phyloP scores from a whole-genome alignment of 2,329 filamentous ascomycete genomes.

The Plectosphaerella cucumerina region DNA sequence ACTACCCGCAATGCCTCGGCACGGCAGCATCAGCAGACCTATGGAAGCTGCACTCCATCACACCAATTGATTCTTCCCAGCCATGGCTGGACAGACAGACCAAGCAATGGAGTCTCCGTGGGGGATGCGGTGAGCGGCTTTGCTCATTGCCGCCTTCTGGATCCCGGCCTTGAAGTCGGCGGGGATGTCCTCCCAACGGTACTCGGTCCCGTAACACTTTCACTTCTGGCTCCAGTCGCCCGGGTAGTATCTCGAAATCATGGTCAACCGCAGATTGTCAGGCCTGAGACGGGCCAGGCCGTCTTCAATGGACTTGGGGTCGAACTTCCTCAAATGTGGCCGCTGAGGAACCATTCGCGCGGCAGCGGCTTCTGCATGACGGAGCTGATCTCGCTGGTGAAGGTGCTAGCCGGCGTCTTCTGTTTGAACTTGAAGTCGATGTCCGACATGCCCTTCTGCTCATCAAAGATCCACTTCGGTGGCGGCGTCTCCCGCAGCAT shows the following conservation, averaged over 20 bases:
- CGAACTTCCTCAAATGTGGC: conserved; percentile 74
- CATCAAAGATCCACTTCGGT: conserved; percentile 89
- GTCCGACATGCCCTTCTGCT: conserved; percentile 85
- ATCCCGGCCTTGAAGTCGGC: conserved; percentile 70
- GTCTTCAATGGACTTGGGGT: conserved; percentile 67
- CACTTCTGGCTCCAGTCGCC: conserved; percentile 85
- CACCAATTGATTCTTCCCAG: no score
- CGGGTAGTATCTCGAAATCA: conserved; percentile 80
- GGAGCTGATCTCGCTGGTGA: conserved; percentile 78
- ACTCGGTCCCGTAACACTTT: conserved; percentile 97
- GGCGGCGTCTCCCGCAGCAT: conserved; percentile 77
- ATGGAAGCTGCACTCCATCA: no score
- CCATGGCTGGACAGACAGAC: no score
- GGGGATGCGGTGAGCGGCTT: conserved; percentile 54
- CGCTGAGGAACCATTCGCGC: conserved; percentile 83
- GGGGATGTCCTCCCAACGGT: conserved; percentile 77
- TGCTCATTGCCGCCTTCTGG: conserved; percentile 55
- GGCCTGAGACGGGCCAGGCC: conserved; percentile 72
- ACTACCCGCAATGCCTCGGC: no score
- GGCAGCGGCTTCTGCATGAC: conserved; percentile 91
- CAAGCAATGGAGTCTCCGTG: no score
- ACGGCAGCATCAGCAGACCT: no score
- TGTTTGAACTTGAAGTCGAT: conserved; percentile 95
- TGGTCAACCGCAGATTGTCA: conserved; percentile 82
- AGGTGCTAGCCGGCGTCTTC: conserved; percentile 84